A percentile compares a stretch with the other conserved stretches of the same genome.
phyloP scores from a whole-genome alignment of 2,329 filamentous ascomycete genomes.

The Colletotrichum plurivorum region DNA sequence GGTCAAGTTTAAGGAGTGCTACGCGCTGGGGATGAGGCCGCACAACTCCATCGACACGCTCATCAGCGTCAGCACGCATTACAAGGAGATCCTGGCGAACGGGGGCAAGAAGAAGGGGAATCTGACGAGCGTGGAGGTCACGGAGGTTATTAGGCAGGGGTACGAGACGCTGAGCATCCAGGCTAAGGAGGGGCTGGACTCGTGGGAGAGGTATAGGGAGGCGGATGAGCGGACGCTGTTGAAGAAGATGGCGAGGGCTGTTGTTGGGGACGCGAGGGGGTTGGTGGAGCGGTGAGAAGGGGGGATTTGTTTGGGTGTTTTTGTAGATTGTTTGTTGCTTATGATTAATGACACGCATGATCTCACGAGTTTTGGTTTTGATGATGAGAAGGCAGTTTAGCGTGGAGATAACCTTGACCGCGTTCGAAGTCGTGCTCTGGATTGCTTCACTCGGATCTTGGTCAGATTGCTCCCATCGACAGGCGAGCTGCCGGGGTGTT shows the following conservation, averaged over 20 bases:
- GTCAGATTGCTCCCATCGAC: too few relatives aligned
- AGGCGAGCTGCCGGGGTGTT: too few relatives aligned
- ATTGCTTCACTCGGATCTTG: too few relatives aligned
- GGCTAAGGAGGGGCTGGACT: constrained; percentile 86
- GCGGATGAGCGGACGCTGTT: constrained; percentile 86
- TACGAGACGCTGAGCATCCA: constrained; percentile 96
- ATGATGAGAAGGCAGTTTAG: too few relatives aligned
- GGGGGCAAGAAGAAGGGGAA: constrained; percentile 68
- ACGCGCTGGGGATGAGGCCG: constrained; percentile 69
- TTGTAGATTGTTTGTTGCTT: constrained; percentile 23
- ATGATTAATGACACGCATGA: constrained; percentile 12
- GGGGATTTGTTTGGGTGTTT: constrained; percentile 19
- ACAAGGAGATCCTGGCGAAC: constrained; percentile 83
- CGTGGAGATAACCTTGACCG: neutral
- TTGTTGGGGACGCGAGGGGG: constrained; percentile 73
- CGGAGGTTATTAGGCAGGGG: constrained; percentile 93
- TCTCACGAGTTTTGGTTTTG: too few relatives aligned
- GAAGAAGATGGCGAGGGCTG: constrained; percentile 88
- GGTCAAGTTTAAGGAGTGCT: constrained; percentile 84
- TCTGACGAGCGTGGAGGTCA: constrained; percentile 86
- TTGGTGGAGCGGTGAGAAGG: constrained; percentile 58
- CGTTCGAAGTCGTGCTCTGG: too few relatives aligned
- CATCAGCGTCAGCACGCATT: constrained; percentile 86
- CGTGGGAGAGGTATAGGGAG: constrained; percentile 89
- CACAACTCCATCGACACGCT: constrained; percentile 86